Evolutionary conservation across 139 green algal genomes (phyloP).

Genomic region (Micractinium conductrix): DNA sequence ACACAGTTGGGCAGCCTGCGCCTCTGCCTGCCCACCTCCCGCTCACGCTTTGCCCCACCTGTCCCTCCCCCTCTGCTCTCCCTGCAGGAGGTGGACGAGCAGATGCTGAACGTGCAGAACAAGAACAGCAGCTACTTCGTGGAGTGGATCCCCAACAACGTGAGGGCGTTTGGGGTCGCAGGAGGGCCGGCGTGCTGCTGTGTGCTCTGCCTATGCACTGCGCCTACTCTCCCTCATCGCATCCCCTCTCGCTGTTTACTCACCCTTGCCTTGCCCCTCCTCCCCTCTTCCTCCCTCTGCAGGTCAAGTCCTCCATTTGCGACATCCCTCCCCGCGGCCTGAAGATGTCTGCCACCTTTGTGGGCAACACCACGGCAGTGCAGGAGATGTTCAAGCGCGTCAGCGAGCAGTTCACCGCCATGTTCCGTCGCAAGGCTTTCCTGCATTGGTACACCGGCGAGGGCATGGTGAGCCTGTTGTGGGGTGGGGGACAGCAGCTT

Average conservation of each 20-base stretch:
- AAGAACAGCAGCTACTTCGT: conserved; percentile 99
- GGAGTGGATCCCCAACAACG: conserved; percentile 99
- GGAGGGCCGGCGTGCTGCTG: no score
- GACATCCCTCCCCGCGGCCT: conserved; percentile 97
- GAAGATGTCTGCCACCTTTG: conserved; percentile 98
- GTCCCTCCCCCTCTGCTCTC: no score
- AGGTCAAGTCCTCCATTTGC: conserved; percentile 89
- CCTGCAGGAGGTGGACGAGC: conserved; percentile 93
- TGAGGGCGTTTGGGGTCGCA: no score
- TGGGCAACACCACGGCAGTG: conserved; percentile 96
- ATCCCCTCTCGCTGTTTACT: no score
- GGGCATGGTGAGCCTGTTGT: conserved; percentile 75
- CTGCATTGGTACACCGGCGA: conserved; percentile 99
- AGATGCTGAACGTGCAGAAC: conserved; percentile 99
- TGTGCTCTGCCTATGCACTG: no score
- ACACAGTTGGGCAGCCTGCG: neutral
- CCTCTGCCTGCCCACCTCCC: neutral
- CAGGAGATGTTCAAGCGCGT: conserved; percentile 97
- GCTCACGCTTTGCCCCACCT: no score
- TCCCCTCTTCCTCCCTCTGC: neutral
- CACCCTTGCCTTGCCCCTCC: no score
- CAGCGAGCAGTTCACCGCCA: conserved; percentile 98
- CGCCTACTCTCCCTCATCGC: no score
- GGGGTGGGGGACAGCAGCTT: neutral
- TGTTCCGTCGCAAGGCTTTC: conserved; percentile 99